A percentile compares a stretch with the other conserved stretches of the same genome.
These are phyloP conservation scores for Kondoa subrosea DNA, from an alignment of 768 basidiomycete genomes.

Conservation along the genomic window DNA sequence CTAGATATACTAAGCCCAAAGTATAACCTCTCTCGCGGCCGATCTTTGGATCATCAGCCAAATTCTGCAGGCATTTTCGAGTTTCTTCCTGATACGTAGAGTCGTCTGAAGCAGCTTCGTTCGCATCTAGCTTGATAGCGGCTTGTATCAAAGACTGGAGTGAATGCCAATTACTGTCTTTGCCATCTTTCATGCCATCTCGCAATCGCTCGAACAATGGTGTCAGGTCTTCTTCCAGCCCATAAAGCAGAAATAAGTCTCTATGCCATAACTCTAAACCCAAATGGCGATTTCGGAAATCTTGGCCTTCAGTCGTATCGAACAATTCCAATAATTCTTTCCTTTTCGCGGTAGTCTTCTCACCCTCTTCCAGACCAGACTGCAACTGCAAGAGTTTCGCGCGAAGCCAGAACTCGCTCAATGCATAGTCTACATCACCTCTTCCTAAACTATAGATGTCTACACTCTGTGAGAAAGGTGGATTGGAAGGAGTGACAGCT, in stretches of 20 bases:
- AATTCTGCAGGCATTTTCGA: slow-evolving; percentile 6
- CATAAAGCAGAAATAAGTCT: slow-evolving; percentile 15
- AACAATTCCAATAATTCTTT: background rate
- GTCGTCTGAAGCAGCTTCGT: background rate
- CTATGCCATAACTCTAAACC: slow-evolving; percentile 24
- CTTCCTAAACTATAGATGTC: background rate
- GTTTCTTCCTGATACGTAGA: background rate
- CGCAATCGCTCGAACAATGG: slow-evolving; percentile 8
- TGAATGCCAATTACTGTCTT: slow-evolving; percentile 29
- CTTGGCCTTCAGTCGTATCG: slow-evolving; percentile 7
- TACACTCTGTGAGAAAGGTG: background rate
- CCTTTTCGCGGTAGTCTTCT: background rate
- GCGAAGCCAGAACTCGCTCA: slow-evolving; percentile 6
- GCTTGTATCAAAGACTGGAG: slow-evolving; percentile 22
- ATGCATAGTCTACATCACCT: background rate
- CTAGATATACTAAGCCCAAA: slow-evolving; percentile 56
- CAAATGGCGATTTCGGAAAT: slow-evolving; percentile 17
- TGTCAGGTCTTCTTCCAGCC: background rate
- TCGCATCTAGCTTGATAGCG: slow-evolving; percentile 13
- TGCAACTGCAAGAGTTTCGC: slow-evolving; percentile 3
- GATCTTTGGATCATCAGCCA: slow-evolving; percentile 18
- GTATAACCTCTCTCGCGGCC: slow-evolving; percentile 60
- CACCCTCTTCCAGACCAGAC: background rate
- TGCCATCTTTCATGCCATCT: slow-evolving; percentile 3
- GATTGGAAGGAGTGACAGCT: background rate